Percentiles rank a stretch among this genome's conserved stretches.
phyloP scores from a whole-genome alignment of 768 basidiomycete genomes.

The Boletus tomentosulus region DNA sequence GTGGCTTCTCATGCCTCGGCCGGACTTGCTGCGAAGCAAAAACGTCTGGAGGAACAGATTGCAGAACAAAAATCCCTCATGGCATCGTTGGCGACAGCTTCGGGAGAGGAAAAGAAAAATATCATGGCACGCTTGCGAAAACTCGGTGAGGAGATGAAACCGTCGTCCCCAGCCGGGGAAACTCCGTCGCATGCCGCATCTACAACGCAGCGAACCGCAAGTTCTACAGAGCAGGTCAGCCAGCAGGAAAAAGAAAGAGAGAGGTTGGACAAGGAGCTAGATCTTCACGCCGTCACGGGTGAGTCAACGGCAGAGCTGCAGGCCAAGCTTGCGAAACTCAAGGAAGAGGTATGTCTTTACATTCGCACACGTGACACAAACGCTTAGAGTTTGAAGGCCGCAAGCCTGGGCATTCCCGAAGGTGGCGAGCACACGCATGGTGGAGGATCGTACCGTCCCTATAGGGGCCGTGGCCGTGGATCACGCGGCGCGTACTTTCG shows the following conservation, averaged over 20 bases:
- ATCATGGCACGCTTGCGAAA: constrained; percentile 75
- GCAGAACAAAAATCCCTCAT: constrained; percentile 86
- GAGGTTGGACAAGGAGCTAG: constrained; percentile 79
- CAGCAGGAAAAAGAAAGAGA: constrained; percentile 60
- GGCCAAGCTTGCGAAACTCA: constrained; percentile 70
- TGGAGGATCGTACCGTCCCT: constrained; percentile 52
- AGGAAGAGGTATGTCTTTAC: constrained; percentile 60
- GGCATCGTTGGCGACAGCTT: constrained; percentile 58
- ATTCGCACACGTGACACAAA: background rate
- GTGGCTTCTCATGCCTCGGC: constrained; percentile 35
- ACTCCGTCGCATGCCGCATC: constrained; percentile 25
- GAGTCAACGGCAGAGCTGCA: constrained; percentile 67
- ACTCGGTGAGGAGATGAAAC: constrained; percentile 75
- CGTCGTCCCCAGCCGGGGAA: constrained; percentile 28
- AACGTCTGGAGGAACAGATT: constrained; percentile 76
- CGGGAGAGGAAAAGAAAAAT: constrained; percentile 69
- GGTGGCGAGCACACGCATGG: constrained; percentile 33
- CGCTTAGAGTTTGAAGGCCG: constrained; percentile 47
- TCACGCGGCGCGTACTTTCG: constrained; percentile 55
- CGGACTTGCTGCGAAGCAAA: constrained; percentile 69
- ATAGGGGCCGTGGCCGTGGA: constrained; percentile 65
- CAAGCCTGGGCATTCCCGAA: constrained; percentile 67
- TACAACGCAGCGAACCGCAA: constrained; percentile 20
- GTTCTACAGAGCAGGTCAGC: constrained; percentile 28
- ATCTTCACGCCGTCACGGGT: constrained; percentile 45